phyloP scores from a whole-genome alignment of 306 rosid genomes.

The Adenanthera pavonina region DNA sequence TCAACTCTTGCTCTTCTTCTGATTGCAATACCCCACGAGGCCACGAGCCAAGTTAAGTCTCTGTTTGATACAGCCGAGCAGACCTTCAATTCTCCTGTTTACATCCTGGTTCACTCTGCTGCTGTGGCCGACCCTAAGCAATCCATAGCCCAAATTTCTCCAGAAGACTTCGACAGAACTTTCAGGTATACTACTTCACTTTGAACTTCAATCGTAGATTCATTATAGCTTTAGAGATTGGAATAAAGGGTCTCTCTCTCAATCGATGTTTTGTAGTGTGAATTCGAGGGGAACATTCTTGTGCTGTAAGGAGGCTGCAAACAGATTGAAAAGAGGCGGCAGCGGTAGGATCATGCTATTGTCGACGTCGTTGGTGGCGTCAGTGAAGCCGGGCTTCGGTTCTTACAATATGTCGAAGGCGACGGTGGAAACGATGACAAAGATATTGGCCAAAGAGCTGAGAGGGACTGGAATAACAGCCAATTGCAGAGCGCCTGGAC shows the following conservation, averaged over 20 bases:
- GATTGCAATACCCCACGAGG: too few relatives aligned
- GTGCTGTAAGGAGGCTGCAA: too few relatives aligned
- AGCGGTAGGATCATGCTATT: too few relatives aligned
- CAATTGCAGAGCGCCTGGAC: slow-evolving; percentile 59
- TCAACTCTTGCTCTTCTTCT: too few relatives aligned
- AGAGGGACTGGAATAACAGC: slow-evolving; percentile 54
- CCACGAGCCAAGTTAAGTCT: neutral
- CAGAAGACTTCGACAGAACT: slow-evolving; percentile 40
- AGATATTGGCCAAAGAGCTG: slow-evolving; percentile 55
- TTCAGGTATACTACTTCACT: slow-evolving; percentile 14
- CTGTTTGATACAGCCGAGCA: neutral
- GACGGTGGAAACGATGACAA: slow-evolving; percentile 54
- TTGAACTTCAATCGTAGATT: too few relatives aligned
- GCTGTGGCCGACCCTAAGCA: slow-evolving; percentile 37
- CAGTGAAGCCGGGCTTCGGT: too few relatives aligned
- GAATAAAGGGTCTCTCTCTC: too few relatives aligned
- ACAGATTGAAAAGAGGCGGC: too few relatives aligned
- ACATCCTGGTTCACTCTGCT: slow-evolving; percentile 45
- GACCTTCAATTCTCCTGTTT: neutral
- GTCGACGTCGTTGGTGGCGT: too few relatives aligned
- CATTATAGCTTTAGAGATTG: too few relatives aligned
- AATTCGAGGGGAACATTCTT: too few relatives aligned
- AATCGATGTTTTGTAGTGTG: too few relatives aligned
- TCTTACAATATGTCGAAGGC: slow-evolving; percentile 52
- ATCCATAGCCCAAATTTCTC: slow-evolving; percentile 23